Evolutionary conservation across 2,329 filamentous ascomycete genomes (phyloP), one percentile per base, ranked within the genome.

Genomic region (Knoxdaviesia proteae): DNA sequence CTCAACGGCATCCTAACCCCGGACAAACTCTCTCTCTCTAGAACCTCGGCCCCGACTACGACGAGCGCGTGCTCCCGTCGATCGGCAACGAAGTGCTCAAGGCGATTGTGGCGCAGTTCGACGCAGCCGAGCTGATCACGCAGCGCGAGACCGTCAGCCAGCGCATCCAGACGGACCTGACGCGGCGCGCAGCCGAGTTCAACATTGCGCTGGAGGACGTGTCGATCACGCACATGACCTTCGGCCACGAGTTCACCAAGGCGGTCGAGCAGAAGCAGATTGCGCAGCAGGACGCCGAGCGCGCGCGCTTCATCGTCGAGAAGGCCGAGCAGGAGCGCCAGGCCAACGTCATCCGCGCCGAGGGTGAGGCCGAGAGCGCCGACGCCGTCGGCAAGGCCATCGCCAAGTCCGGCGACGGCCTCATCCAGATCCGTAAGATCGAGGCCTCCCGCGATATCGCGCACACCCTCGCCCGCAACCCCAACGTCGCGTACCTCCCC

Each of bases 251-350:
- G 64, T 98, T 98, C 71, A 98, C 90, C 47, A 83, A 84, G 62
- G 90, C 90, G 50, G 90, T 98, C 55, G 90, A 98, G 68, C 90
- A 98, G 75, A 98, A 98, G 77, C 90, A 98, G 71, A 98, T 98
- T 61, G 90, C 90, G 44, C 90, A 98, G 67, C 90, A 98, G 65
- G 90, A 98, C 58, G 90, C 90, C 49, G 90, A 98, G 71, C 76
- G 90, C 50, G 90, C 90, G 40, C 76, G 90, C 51, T 98, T 98
- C 69, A 92, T 98, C 52, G 90, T 98, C 59, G 90, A 98, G 73
- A 84, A 84, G 61, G 90, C 90, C 47, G 90, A 98, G 73, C 90
- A 98, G 69, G 90, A 98, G 68, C 74, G 90, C 54, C 90, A 98
- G 67, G 90, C 90, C 53, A 96, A 90, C 65, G 90, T 98, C 55